Evolutionary conservation across 768 basidiomycete genomes (phyloP), one percentile per base, ranked within the genome.

Genomic region (Suillus bovinus): DNA sequence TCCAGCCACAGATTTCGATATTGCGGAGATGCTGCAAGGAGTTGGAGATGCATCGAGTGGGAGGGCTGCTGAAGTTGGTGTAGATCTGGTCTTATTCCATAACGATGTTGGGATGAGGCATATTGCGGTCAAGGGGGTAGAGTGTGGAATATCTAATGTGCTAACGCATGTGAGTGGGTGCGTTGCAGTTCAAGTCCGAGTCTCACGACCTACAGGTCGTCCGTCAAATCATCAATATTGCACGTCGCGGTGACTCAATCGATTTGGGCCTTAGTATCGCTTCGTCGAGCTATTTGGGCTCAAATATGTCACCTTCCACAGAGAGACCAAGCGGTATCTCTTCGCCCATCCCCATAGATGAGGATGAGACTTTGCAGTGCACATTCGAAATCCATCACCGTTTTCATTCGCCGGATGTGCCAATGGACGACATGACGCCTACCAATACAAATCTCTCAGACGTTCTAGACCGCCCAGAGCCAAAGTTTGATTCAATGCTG

Each of bases 81-180:
- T 95, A 36, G 95, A 98, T 73, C 78, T 98, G 65, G 93, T 96
- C 20, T 78, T 97, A 14, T 96, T 89, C 72, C 94, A 98, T 68
- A 91, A 88, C 22, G 94, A 96, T 72, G 87, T 90, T 24, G 89
- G 89, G 24, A 81, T 97, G 81, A 91, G 91, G 78, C 93, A 95
- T 66, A 82, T 94, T 56, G 87, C 85, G 61, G 94, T 96, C 16
- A 85, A 80, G 67, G 94, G 93, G 22, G 91, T 94, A 67, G 95
- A 94, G 69, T 88, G 86, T 69, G 94, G 88, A 10, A 79, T 96
- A 63, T 86, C 86, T 42, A 96, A 90, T 77, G 84, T 87, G 3
- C 74, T 97, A 61, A 87, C 87, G 42, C 90, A 95, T 81, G 96
- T 96, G 78, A 80, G 93, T 82, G 57, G 42, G 57, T 29, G 44